Evolutionary conservation across 2,329 filamentous ascomycete species (phyloP).

Genomic region (Colletotrichum sp.): DNA sequence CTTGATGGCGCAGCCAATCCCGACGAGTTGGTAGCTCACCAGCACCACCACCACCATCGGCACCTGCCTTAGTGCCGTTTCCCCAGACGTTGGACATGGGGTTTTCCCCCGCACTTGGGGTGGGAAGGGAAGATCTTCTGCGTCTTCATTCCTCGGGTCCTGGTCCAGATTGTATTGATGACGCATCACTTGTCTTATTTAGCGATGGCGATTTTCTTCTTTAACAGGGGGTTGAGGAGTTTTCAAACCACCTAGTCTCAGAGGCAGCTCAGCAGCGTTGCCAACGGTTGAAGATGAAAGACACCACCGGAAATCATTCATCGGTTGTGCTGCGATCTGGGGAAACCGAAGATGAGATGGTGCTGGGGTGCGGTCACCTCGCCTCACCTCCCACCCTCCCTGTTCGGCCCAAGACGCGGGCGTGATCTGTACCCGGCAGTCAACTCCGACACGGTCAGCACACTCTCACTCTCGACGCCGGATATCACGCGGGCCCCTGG

Average conservation of each 20-base stretch:
- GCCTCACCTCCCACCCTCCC: neutral
- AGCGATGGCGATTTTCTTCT: neutral
- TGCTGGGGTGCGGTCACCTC: neutral
- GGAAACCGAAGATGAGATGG: neutral
- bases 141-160: neutral
- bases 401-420: neutral
- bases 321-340: neutral
- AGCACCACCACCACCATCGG: neutral
- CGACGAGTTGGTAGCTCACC: neutral
- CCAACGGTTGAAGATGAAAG: neutral
- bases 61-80: neutral
- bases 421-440: neutral
- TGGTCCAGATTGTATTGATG: neutral
- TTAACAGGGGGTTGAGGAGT: too few relatives aligned
- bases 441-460: neutral
- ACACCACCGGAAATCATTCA: neutral
- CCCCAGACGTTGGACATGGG: neutral
- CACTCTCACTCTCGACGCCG: neutral
- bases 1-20: neutral
- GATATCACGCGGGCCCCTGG: neutral
- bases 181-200: neutral
- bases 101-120: neutral
- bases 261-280: neutral
- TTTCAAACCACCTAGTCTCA: too few relatives aligned
- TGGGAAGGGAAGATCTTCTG: neutral